Evolutionary conservation across 345 rosid species (phyloP).

Genomic region (Excoecaria cochinchinensis): DNA sequence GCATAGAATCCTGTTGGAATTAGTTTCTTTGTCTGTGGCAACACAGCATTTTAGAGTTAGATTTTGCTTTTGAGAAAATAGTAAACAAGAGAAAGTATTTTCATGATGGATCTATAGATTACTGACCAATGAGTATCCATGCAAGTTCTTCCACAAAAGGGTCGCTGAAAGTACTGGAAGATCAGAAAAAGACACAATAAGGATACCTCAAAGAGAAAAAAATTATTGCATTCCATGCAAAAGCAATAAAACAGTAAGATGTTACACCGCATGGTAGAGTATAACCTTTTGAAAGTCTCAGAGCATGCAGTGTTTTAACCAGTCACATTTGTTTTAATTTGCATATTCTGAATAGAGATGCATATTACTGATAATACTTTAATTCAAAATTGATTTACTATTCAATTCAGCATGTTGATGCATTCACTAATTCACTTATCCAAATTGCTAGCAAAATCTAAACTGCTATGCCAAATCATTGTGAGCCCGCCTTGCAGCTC

Average conservation of each 20-base stretch:
- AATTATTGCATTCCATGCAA: background rate
- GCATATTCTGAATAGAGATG: background rate
- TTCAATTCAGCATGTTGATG: background rate
- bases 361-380: background rate
- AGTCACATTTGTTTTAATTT: background rate
- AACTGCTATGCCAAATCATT: background rate
- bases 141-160: constrained; percentile 71
- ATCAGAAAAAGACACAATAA: constrained; percentile 14
- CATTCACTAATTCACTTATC: background rate
- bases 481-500: background rate
- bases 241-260: background rate
- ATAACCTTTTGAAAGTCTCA: background rate
- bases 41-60: constrained; percentile 25
- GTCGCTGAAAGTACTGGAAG: constrained; percentile 73
- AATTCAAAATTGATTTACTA: background rate
- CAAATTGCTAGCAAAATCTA: background rate
- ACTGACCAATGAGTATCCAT: constrained; percentile 58
- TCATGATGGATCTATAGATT: constrained; percentile 26
- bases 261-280: background rate
- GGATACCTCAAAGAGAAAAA: background rate
- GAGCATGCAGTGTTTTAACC: background rate
- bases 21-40: constrained; percentile 73
- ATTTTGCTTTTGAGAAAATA: background rate
- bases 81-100: background rate
- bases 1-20: constrained; percentile 62